phyloP scores from a whole-genome alignment of 1,139 yeast genomes.

The Taiozyma onychis region DNA sequence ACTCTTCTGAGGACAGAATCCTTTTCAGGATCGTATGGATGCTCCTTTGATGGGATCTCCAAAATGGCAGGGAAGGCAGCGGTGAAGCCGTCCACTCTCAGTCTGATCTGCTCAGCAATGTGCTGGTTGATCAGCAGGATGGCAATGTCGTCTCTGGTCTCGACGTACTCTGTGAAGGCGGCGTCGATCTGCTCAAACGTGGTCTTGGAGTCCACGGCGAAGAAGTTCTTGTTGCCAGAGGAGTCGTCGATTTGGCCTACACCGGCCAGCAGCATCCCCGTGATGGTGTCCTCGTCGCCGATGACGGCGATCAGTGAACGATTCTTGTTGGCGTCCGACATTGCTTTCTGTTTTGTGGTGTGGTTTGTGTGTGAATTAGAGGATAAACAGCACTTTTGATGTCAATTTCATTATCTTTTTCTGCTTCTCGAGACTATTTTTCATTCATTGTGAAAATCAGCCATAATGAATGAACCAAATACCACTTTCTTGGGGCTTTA shows the following conservation, averaged over 20 bases:
- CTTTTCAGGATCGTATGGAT: conserved; percentile 96
- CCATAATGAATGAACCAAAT: no score
- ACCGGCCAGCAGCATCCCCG: conserved; percentile 94
- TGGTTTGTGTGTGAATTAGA: background rate
- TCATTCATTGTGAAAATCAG: no score
- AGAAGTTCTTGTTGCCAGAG: conserved; percentile 57
- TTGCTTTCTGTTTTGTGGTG: background rate
- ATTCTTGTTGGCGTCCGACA: conserved; percentile 33
- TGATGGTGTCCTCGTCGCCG: conserved; percentile 96
- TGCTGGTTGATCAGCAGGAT: conserved; percentile 90
- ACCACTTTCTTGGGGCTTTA: no score
- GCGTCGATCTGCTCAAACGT: conserved; percentile 67
- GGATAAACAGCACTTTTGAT: no score
- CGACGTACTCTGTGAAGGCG: conserved; percentile 71
- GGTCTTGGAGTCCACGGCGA: conserved; percentile 77
- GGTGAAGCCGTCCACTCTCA: conserved; percentile 74
- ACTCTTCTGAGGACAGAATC: conserved; percentile 93
- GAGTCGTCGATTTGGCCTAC: conserved; percentile 78
- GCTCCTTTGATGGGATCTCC: conserved; percentile 97
- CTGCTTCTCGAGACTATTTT: background rate
- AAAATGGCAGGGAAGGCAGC: conserved; percentile 94
- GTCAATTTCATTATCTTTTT: background rate
- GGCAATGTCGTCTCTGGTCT: conserved; percentile 83
- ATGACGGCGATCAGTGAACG: conserved; percentile 84
- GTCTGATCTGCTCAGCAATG: conserved; percentile 86